Evolutionary conservation across 345 rosid genomes (phyloP), one percentile per base, ranked within the genome.

Genomic region (Abelmoschus esculentus): DNA sequence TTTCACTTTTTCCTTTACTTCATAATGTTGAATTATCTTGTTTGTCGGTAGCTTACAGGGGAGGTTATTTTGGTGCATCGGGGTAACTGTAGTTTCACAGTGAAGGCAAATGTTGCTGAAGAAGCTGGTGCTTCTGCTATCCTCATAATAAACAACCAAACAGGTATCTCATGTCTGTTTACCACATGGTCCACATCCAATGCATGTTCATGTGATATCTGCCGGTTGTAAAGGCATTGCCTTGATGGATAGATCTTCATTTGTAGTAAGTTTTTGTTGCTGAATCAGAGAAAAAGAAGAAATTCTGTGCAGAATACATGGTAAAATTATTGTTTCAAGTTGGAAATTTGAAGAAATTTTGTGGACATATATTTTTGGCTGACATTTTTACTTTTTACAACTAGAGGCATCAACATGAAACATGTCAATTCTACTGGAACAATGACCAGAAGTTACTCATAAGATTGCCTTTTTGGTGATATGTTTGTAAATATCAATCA

Each of bases 11-110:
- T 38, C 29, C 42, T 47, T 15, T 67, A 56, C 66, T 68, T 38
- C 55, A 14, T 72, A 74, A 74, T 49, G n/a, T 60, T 67, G 67
- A 63, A 52, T 42, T 59, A 10, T 70, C 40, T 69, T 29, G 22
- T 47, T 63, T 72, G 66, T 55, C 56, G 75, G 60, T 77, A 88
- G 93, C 83, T 86, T 74, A 72, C 75, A 9, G 78, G 78, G 75
- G 83, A 81, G 76, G 84, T 81, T 49, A 74, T 86, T 72, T 53
- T 89, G 77, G 90, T 74, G 61, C 76, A 80, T 63, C 86, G 93
- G 69, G 93, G 93, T 60, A 84, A 83, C 8, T 89, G 93, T 77
- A 86, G 93, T 78, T 89, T 89, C 78, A 83, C 89, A 57, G 68
- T 74, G 17, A 89, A 89, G 75, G 82, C 93, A 32, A 82, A 82